Conservation (phyloP, 2,329 filamentous ascomycete species). For the Penicillium sp. region DNA sequence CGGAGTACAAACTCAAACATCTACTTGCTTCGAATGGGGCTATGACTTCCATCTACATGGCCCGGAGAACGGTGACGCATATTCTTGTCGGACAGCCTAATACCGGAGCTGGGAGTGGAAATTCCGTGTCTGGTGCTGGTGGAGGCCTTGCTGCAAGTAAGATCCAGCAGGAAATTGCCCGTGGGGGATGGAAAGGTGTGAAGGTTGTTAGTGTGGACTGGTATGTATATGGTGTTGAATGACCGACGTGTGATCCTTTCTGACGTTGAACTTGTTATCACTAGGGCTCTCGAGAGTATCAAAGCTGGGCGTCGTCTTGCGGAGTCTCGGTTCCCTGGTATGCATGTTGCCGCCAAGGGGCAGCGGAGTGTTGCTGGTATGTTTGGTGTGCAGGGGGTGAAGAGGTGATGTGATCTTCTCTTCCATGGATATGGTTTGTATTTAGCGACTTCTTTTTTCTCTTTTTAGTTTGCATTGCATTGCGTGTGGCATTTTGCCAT, state of each 20-base stretch:
- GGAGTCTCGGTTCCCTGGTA: slow-evolving; percentile 67
- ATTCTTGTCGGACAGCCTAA: slow-evolving; percentile 70
- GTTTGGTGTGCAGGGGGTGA: slow-evolving; percentile 31
- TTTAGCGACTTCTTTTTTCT: background rate
- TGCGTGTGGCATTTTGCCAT: background rate
- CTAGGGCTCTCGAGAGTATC: slow-evolving; percentile 78
- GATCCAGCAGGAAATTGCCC: slow-evolving; percentile 73
- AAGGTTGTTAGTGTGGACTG: slow-evolving; percentile 81
- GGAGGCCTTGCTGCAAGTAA: slow-evolving; percentile 76
- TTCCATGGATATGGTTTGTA: background rate
- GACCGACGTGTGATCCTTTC: slow-evolving; percentile 16
- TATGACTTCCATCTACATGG: slow-evolving; percentile 66
- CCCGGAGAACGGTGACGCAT: slow-evolving; percentile 74
- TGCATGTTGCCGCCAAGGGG: slow-evolving; percentile 59
- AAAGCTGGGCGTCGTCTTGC: slow-evolving; percentile 70
- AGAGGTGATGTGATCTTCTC: background rate
- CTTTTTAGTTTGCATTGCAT: background rate
- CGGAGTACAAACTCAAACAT: slow-evolving; percentile 81
- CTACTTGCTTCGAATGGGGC: slow-evolving; percentile 73
- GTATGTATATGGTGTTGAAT: slow-evolving; percentile 46
- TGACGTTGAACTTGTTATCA: slow-evolving; percentile 1
- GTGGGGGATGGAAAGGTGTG: slow-evolving; percentile 64
- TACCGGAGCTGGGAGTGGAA: slow-evolving; percentile 23
- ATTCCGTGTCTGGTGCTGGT: slow-evolving; percentile 52
- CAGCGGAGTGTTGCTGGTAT: slow-evolving; percentile 64